A percentile compares a stretch with the other conserved stretches of the same genome.
Evolutionary conservation across 2,329 filamentous ascomycete genomes (phyloP).

Genomic region (Endothia cerciana): DNA sequence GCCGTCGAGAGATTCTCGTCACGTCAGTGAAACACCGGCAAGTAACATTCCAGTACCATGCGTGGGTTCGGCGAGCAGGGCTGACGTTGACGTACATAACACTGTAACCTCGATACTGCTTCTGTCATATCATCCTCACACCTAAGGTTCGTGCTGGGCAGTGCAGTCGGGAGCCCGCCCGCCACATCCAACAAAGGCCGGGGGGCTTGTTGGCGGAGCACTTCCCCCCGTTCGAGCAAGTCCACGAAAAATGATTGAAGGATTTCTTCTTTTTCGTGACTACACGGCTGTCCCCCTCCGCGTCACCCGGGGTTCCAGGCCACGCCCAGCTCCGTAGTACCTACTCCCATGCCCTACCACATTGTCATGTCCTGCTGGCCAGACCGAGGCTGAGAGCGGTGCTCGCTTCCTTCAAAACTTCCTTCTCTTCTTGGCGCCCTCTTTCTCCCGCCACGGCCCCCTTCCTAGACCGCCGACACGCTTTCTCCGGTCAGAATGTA

Average conservation of each 20-base stretch:
- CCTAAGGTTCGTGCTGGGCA: no score
- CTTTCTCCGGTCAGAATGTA: conserved; percentile 7
- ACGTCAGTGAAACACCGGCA: neutral
- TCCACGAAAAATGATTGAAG: neutral
- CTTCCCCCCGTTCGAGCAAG: conserved; percentile 9
- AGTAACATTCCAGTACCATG: neutral
- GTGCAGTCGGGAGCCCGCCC: no score
- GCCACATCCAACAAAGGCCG: neutral
- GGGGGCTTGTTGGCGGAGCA: conserved; percentile 2
- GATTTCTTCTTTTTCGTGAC: neutral
- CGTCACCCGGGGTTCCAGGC: neutral
- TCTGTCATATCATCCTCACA: no score
- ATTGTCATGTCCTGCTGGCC: conserved; percentile 5
- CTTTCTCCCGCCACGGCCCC: neutral
- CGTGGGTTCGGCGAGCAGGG: neutral
- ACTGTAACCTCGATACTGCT: neutral
- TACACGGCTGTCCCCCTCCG: neutral
- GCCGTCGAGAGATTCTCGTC: neutral
- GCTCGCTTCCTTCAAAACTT: neutral
- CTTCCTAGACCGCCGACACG: neutral
- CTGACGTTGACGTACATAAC: neutral
- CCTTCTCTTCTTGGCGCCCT: no score
- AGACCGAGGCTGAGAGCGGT: neutral
- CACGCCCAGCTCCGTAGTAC: neutral
- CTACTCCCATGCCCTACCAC: neutral